These are phyloP conservation scores for Globisporangium perplexum DNA, from an alignment of 352 stramenopile species.

Conservation along the genomic window DNA sequence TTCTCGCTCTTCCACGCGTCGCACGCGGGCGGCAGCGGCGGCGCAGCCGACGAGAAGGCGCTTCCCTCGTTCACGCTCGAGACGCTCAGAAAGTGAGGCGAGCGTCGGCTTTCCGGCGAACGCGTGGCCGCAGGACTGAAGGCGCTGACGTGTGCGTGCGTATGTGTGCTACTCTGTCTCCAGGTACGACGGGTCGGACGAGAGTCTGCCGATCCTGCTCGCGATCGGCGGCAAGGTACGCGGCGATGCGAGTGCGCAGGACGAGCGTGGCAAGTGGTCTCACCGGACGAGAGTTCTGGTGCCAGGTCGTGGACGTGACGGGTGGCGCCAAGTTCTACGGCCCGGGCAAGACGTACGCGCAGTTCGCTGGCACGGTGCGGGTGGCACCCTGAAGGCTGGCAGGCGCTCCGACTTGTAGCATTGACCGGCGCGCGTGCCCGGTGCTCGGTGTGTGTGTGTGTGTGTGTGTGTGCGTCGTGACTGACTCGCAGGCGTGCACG, in stretches of 20 bases:
- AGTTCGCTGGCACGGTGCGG: slow-evolving; percentile 64
- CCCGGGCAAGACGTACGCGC: slow-evolving; percentile 61
- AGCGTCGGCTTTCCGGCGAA: too few relatives aligned
- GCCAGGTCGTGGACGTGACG: slow-evolving; percentile 64
- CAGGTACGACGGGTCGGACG: slow-evolving; percentile 65
- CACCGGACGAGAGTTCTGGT: slow-evolving; percentile 1
- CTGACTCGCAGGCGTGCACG: slow-evolving; percentile 49
- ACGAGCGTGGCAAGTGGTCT: too few relatives aligned
- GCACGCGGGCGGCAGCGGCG: slow-evolving; percentile 14
- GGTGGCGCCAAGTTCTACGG: slow-evolving; percentile 70
- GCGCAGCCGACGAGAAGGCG: slow-evolving; percentile 14
- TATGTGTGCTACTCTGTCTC: too few relatives aligned
- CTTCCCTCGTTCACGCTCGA: slow-evolving; percentile 49
- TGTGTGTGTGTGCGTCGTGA: neutral
- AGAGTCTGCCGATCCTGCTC: slow-evolving; percentile 57
- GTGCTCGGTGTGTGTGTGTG: too few relatives aligned
- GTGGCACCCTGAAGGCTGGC: neutral
- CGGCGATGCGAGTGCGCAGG: too few relatives aligned
- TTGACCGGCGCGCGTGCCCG: too few relatives aligned
- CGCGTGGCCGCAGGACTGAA: neutral
- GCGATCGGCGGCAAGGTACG: slow-evolving; percentile 66
- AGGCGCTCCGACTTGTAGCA: too few relatives aligned
- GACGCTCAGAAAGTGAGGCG: slow-evolving; percentile 42
- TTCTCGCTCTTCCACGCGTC: slow-evolving; percentile 41
- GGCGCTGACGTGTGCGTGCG: too few relatives aligned